A percentile compares a stretch with the other conserved stretches of the same genome.
phyloP scores from a whole-genome alignment of 306 rosid genomes.

The Leucaena leucocephala region DNA sequence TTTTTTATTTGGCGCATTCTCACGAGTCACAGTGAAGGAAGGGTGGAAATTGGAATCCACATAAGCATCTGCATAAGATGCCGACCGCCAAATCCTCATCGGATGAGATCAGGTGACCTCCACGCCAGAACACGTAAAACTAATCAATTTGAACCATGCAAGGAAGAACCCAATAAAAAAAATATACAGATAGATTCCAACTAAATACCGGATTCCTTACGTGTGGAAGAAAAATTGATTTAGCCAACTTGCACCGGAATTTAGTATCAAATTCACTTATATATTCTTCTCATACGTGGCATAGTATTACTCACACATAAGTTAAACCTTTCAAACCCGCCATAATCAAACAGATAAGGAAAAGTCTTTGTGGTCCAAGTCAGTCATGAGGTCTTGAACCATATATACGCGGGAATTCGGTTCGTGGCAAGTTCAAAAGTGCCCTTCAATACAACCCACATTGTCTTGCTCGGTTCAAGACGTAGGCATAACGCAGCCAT shows the following conservation, averaged over 20 bases:
- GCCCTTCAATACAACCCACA: not conserved
- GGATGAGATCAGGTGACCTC: slow-evolving; percentile 23
- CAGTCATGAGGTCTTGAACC: slow-evolving; percentile 3
- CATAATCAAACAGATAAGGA: not conserved
- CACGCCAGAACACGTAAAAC: slow-evolving; percentile 18
- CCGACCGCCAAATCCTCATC: not conserved
- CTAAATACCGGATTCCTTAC: slow-evolving; percentile 17
- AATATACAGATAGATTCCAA: not conserved
- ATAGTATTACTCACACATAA: not conserved
- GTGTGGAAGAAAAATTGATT: not conserved
- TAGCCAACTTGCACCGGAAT: not conserved
- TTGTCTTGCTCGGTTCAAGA: not conserved
- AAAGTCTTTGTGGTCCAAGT: not conserved
- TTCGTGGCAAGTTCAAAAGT: not conserved
- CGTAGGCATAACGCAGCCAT: not conserved
- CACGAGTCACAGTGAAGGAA: not conserved
- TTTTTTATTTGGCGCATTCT: not conserved
- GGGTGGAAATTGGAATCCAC: not conserved
- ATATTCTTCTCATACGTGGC: not conserved
- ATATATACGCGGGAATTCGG: not conserved
- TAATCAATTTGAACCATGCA: slow-evolving; percentile 10
- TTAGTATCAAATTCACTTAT: not conserved
- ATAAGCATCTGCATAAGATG: slow-evolving; percentile 22
- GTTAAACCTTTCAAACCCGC: not conserved
- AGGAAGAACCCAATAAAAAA: slow-evolving; percentile 3